Evolutionary conservation across 257 asterid species (phyloP).

Genomic region (Przewalskia tangutica): DNA sequence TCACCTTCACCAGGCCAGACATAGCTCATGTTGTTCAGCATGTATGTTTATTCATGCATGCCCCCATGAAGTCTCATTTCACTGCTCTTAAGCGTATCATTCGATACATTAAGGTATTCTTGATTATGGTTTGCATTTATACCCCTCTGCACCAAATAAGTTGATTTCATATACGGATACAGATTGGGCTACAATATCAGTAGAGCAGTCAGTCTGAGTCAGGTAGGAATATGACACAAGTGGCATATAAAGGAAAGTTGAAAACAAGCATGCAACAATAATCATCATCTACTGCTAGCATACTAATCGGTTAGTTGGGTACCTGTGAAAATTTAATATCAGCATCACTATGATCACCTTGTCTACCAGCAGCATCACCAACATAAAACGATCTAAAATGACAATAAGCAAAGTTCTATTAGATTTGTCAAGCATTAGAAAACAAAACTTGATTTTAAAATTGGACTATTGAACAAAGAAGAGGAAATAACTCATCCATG

Average conservation of each 20-base stretch:
- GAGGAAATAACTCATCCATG: slow-evolving; percentile 54
- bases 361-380: slow-evolving; percentile 99
- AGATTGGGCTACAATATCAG: too few species aligned
- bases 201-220: not conserved
- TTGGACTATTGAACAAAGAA: slow-evolving; percentile 3
- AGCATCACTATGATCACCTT: slow-evolving; percentile 77
- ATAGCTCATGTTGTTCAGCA: too few species aligned
- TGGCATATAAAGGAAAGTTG: not conserved
- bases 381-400: slow-evolving; percentile 74
- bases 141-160: too few species aligned
- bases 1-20: too few species aligned
- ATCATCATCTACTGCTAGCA: not conserved
- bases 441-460: not conserved
- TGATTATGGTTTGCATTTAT: too few species aligned
- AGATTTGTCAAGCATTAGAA: not conserved
- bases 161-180: too few species aligned
- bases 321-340: slow-evolving; percentile 92
- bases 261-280: not conserved
- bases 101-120: too few species aligned
- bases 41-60: too few species aligned
- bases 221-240: not conserved
- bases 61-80: too few species aligned
- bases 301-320: not conserved
- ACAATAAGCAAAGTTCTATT: slow-evolving; percentile 8
- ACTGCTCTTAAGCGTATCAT: too few species aligned